Base-by-base conservation (phyloP, 305 asterid species). In the Andrographis paniculata region DNA sequence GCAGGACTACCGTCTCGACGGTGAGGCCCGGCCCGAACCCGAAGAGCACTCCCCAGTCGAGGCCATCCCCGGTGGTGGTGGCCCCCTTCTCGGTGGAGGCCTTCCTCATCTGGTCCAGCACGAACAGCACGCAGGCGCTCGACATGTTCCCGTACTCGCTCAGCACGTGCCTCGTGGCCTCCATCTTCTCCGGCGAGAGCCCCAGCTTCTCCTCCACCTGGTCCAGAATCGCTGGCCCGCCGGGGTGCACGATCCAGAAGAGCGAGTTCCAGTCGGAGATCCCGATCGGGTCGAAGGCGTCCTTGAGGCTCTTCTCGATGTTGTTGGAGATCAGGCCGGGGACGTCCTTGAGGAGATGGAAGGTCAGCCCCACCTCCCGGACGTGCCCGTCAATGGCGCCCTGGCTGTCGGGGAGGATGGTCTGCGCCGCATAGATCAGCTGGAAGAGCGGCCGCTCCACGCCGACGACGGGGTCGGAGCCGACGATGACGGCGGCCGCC, bases 11-110 rank as follows among this genome's bases (percentile, higher is more conserved):
- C 11, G 87, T 77, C 65, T 81, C 93, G 20, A 81, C 87, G 4
- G 87, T 81, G 39, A 81, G 73, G n/a, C 93, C 93, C 55, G 87
- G 87, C 58, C 93, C 93, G 62, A 80, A 80, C 66, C 87, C 87
- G 27, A 80, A 77, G 9, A 80, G 62, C 11, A 80, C 93, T 10
- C 87, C 93, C 93, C 93, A 81, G 0, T 80, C 79, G 1, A 75
- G 55, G 43, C 87, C 93, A 27, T 80, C 93, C 4, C 93, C 93
- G 9, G 84, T 80, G 55, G 92, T 41, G 62, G 56, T 50, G 31
- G 51, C 6, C 59, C 84, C 87, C 20, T 77, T 78, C 50, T 77
- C 66, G 2, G 81, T 55, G 0, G 93, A 81, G 21, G 79, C 12
- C 61, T 81, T 81, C 62, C 87, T 70, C 93, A 75, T 81, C 44